Conservation (phyloP, 495 filamentous ascomycete genomes). For the Geoglossum glabrum region DNA sequence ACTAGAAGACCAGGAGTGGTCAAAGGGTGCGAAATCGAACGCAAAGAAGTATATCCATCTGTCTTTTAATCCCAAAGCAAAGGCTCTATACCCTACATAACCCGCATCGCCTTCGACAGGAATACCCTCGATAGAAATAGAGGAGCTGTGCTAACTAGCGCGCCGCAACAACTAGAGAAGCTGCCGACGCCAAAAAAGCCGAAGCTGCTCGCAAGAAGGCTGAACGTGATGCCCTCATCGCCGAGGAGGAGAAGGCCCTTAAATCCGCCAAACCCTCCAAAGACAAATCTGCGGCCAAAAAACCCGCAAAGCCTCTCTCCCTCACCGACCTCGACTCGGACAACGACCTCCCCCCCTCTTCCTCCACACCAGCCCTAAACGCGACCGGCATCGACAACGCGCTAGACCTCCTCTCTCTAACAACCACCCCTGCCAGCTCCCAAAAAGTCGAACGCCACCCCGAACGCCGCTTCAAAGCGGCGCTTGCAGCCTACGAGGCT, state of each 20-base stretch:
- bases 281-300: constrained; percentile 16
- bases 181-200: constrained; percentile 66
- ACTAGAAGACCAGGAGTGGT: constrained; percentile 61
- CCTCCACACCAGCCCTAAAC: constrained; percentile 34
- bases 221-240: constrained; percentile 63
- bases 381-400: constrained; percentile 82
- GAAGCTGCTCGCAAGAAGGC: constrained; percentile 76
- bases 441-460: constrained; percentile 70
- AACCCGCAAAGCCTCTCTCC: constrained; percentile 35
- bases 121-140: too few relatives aligned
- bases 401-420: constrained; percentile 60
- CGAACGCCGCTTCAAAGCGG: constrained; percentile 67
- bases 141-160: too few relatives aligned
- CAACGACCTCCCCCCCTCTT: constrained; percentile 18
- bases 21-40: constrained; percentile 62
- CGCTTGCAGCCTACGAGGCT: constrained; percentile 72
- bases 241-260: constrained; percentile 54
- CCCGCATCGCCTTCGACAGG: too few relatives aligned
- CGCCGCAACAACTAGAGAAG: constrained; percentile 36
- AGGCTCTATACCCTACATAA: background rate
- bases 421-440: constrained; percentile 22
- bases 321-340: constrained; percentile 41
- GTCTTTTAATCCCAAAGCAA: background rate
- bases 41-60: constrained; percentile 54
- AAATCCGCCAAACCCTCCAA: constrained; percentile 44